Percentiles rank a stretch among this genome's conserved stretches.
Evolutionary conservation across 495 filamentous ascomycete species (phyloP).

Genomic region (Melanomma pulvis-pyrius): DNA sequence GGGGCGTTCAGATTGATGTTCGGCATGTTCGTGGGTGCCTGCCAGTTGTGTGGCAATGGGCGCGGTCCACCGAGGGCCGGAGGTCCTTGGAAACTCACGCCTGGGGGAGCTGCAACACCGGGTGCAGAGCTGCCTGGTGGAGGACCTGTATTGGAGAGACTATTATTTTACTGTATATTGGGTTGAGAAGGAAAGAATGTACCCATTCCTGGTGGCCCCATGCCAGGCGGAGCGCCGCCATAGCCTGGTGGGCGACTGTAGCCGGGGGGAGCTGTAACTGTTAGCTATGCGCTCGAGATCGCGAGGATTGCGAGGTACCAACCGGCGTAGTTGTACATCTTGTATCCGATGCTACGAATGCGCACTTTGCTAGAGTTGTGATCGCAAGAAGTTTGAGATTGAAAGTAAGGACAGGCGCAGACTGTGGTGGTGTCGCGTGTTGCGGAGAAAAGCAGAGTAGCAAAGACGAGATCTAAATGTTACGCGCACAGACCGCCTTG

Average conservation of each 20-base stretch:
- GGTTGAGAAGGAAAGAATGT: constrained; percentile 43
- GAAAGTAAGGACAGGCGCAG: neutral
- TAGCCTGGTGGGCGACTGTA: constrained; percentile 76
- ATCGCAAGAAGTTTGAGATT: neutral
- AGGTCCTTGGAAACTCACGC: constrained; percentile 72
- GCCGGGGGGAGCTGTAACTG: constrained; percentile 38
- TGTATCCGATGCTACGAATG: too few species aligned
- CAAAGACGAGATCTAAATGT: neutral
- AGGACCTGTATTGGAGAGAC: constrained; percentile 48
- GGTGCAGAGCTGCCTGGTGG: constrained; percentile 70
- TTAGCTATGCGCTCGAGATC: neutral
- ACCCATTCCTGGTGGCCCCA: constrained; percentile 86
- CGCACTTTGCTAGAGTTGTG: neutral
- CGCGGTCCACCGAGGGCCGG: constrained; percentile 73
- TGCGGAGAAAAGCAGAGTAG: neutral
- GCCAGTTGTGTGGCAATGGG: constrained; percentile 81
- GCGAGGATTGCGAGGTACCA: constrained; percentile 38
- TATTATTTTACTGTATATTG: neutral
- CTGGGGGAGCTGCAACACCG: constrained; percentile 75
- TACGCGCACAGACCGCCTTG: neutral
- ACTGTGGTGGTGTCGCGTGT: neutral
- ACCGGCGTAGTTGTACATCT: constrained; percentile 85
- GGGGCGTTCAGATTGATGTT: constrained; percentile 98
- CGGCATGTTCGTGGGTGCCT: constrained; percentile 88
- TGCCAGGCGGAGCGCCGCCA: constrained; percentile 65